phyloP scores from a whole-genome alignment of 768 basidiomycete species.

The Boletales sp. region DNA sequence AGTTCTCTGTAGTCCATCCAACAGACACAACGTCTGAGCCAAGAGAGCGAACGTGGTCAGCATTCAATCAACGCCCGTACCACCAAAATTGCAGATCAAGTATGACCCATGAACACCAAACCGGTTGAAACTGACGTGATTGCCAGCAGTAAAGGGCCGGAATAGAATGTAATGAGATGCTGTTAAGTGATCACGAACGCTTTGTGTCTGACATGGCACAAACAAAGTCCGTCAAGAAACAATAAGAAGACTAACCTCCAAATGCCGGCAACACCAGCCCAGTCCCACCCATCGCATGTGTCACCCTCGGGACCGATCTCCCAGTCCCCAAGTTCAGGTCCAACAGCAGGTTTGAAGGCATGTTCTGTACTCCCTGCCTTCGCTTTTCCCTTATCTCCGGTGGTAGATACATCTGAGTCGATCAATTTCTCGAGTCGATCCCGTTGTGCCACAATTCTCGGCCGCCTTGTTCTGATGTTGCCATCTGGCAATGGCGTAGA shows the following conservation, averaged over 20 bases:
- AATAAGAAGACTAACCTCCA: constrained; percentile 42
- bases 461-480: constrained; percentile 1
- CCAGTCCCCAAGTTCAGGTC: constrained; percentile 14
- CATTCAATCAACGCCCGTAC: background rate
- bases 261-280: constrained; percentile 52
- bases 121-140: no score
- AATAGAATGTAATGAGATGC: background rate
- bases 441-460: constrained; percentile 11
- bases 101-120: no score
- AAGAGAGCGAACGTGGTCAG: constrained; percentile 7
- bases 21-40: constrained; percentile 47
- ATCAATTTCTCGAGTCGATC: constrained; percentile 10
- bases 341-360: background rate
- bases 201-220: background rate
- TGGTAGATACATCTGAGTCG: background rate
- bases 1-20: constrained; percentile 59
- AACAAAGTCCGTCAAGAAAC: background rate
- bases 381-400: constrained; percentile 16
- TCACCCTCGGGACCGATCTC: constrained; percentile 19
- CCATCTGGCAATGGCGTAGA: background rate
- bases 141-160: background rate
- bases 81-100: no score
- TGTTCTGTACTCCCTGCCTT: constrained; percentile 4
- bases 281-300: constrained; percentile 48
- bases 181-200: no score